Evolutionary conservation across 2,329 filamentous ascomycete genomes (phyloP), one percentile per base, ranked within the genome.

Genomic region (Monilinia aucupariae): DNA sequence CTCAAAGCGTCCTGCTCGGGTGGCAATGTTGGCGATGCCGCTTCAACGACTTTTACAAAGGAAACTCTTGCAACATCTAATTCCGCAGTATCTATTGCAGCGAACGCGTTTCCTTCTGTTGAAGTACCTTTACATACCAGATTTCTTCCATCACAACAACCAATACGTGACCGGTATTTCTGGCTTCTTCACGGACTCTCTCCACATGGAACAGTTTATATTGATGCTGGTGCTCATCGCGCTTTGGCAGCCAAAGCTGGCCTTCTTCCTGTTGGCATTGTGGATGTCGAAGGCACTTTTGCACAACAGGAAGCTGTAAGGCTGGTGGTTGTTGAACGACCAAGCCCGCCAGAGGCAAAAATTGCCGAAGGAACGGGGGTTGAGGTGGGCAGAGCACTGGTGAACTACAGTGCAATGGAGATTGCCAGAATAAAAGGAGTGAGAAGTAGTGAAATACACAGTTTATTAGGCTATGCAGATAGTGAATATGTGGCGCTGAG

Each of bases 151-250:
- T 91, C 91, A 12, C 80, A 83, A 0, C 86, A 90, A 32, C 92
- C 93, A 0, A 94, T 97, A 64, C 87, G 91, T 63, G 94, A 97
- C 74, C 88, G 93, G 66, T 92, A 94, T 74, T 97, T 99, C 81
- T 99, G 94, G 94, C 87, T 99, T 55, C 82, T 97, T 0, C 91
- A 99, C 76, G 94, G 93, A 12, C 85, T 97, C 13, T 87, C 88
- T 30, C 91, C 94, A 0, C 92, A 96, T 71, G 94, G 94, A 17
- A 96, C 89, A 2, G 74, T 99, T 32, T 97, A 91, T 77, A 96
- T 99, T 70, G 94, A 99, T 78, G 79, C 85, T n/a, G 94, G 94
- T 49, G 93, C 93, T 4, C 87, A 92, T 76, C 80, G 82, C 41
- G 94, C 93, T 0, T 82, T 97, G 3, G 78, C 86, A 20, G 86